Percentiles rank a stretch among this genome's conserved stretches.
Conservation (phyloP, 257 asterid genomes). For the Salvia splendens region DNA sequence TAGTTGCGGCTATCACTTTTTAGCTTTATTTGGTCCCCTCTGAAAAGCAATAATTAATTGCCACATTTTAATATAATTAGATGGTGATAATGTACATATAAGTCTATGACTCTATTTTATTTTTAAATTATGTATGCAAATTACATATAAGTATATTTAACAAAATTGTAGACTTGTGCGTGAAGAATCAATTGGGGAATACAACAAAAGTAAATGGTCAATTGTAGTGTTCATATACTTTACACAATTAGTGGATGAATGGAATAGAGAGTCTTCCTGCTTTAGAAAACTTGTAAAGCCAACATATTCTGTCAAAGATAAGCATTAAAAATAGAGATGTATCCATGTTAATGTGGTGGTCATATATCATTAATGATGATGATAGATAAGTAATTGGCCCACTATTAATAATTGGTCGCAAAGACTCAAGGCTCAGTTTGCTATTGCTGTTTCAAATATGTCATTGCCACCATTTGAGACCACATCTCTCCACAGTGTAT, state of each 20-base stretch:
- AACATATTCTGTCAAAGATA: background rate
- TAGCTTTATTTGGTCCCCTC: background rate
- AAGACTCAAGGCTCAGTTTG: too few species aligned
- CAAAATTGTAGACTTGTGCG: too few species aligned
- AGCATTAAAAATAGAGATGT: background rate
- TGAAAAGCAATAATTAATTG: background rate
- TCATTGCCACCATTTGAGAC: too few species aligned
- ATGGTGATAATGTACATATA: too few species aligned
- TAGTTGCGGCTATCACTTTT: background rate
- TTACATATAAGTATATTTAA: too few species aligned
- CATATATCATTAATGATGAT: background rate
- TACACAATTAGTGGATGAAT: background rate
- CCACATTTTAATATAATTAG: too few species aligned
- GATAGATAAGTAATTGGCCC: slow-evolving; percentile 13
- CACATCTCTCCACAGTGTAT: too few species aligned
- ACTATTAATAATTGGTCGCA: background rate
- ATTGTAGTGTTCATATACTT: background rate
- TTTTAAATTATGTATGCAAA: too few species aligned
- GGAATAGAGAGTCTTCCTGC: background rate
- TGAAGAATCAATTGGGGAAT: too few species aligned
- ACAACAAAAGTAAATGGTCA: background rate
- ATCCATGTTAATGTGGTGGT: slow-evolving; percentile 4
- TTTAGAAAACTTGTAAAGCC: background rate
- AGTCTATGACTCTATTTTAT: too few species aligned
- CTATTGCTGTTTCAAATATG: too few species aligned